Base-by-base conservation (phyloP, 805 yeast genomes). In the Cyberlindnera amylophila region DNA sequence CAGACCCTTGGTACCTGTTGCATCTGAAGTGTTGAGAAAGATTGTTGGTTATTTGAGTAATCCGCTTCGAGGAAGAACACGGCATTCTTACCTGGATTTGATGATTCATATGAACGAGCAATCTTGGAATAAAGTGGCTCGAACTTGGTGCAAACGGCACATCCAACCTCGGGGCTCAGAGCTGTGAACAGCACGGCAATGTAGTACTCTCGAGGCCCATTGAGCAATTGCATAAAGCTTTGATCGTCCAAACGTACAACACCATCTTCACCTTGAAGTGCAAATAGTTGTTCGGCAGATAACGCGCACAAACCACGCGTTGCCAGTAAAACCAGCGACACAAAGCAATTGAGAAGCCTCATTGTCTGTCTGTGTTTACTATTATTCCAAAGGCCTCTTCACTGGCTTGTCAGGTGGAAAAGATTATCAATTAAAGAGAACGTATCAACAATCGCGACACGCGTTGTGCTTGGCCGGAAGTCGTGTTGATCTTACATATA, bases 1-100 rank as follows among this genome's bases (percentile, higher is more conserved):
- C 88, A 77, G n/a, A 82, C 50, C 45, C 77, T 81, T 1, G 95
- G 93, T 3, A 82, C 77, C 2, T 76, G 64, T 3, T 61, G 61
- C 42, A 84, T 54, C 3, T 64, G 58, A 39, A 81, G 51, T 9
- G 63, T 59, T 19, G 63, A 56, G 45, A 76, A 73, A 18, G 73
- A 53, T 4, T 58, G 53, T 10, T 62, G 45, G 50, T 80, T 80
- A 2, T 64, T 57, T 3, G 55, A 49, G 38, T 78, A 71, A 45
- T 83, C 90, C 11, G 76, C 72, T 32, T 67, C 62, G 29, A 70
- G 65, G 55, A 81, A 72, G 54, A 69, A 67, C 12, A 77, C 61
- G 26, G 65, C 58, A 46, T 66, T 52, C 18, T 69, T 56, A 5
- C 60, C 58, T 1, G 74, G 68, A 46, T 74, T 66, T 45, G 79